These are phyloP conservation scores for Truncatella angustata DNA, from an alignment of 2,329 filamentous ascomycete species.

Conservation along the genomic window DNA sequence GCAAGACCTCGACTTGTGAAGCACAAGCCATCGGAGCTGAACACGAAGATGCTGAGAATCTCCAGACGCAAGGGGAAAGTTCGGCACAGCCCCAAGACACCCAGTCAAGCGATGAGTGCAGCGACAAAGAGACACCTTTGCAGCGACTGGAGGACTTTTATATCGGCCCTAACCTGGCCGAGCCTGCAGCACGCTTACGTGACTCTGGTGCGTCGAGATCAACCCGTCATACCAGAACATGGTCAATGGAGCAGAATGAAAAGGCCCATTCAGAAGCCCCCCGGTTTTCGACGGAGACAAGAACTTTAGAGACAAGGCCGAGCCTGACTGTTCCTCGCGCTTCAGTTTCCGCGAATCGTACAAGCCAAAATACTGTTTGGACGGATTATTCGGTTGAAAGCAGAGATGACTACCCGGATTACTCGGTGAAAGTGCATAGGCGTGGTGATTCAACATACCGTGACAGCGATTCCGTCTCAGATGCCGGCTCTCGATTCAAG, in stretches of 20 bases:
- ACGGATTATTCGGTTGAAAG: constrained; percentile 59
- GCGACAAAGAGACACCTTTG: constrained; percentile 22
- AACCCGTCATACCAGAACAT: constrained; percentile 13
- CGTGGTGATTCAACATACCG: constrained; percentile 21
- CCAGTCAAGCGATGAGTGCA: constrained; percentile 18
- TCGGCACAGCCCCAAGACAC: background rate
- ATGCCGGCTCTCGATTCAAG: constrained; percentile 25
- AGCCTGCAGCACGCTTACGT: constrained; percentile 18
- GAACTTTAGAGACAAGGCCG: constrained; percentile 36
- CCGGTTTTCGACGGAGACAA: constrained; percentile 26
- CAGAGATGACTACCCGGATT: constrained; percentile 38
- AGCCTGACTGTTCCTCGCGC: constrained; percentile 47
- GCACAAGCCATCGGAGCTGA: background rate
- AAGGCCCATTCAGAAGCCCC: constrained; percentile 17
- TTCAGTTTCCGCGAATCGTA: constrained; percentile 41
- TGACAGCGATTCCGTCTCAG: constrained; percentile 25
- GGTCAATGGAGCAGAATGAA: constrained; percentile 17
- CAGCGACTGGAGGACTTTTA: constrained; percentile 30
- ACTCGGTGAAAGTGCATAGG: constrained; percentile 21
- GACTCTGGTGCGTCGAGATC: constrained; percentile 13
- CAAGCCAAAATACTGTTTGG: constrained; percentile 58
- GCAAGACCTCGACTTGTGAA: background rate
- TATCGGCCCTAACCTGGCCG: constrained; percentile 25
- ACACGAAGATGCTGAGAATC: background rate
- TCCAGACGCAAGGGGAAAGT: background rate